Base-by-base conservation (phyloP, 257 asterid species). In the Cynanchum wilfordii region DNA sequence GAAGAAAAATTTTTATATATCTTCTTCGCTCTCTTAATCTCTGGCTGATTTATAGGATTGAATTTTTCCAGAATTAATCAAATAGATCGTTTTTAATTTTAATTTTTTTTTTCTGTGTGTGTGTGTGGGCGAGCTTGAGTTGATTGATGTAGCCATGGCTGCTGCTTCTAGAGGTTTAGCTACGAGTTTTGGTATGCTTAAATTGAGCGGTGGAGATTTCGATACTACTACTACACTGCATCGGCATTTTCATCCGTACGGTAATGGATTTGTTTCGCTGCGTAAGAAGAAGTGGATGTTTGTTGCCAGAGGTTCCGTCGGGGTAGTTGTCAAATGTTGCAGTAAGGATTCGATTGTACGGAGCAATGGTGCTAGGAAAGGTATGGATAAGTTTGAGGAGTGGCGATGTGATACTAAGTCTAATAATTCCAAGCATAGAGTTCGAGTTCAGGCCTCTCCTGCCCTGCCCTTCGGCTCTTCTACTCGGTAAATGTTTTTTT, bases 381-480 rank as follows among this genome's bases (percentile, higher is more conserved):
- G 82, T 49, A 81, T 73, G 11, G 89, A 91, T 60, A 88, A 82
- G 74, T 70, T 77, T 22, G 93, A 84, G 7, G 92, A 91, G 36
- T 73, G 88, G 73, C 74, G 81, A 8, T 76, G 83, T 54, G 95
- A 87, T 66, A 67, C 84, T 19, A 86, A 75, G 78, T 77, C 67
- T 59, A 79, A 16, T 7, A 75, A 76, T 10, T 84, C 86, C 1
- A 78, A 69, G 73, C 75, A 76, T 55, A 84, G 87, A 13, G 75
- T 79, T 47, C 86, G 89, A 65, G 75, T 72, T 51, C 78, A 74
- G 33, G 73, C 83, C 17, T 70, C 83, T 15, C 81, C 90, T 13
- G 73, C 82, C 20, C 73, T 84, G 90, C 81, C 93, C 8, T 92
- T 90, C 77, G 86, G 88, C 75, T 85, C 96, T 77, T 86, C 94